Conservation (phyloP, 495 filamentous ascomycete genomes). For the Clohesyomyces aquaticus region DNA sequence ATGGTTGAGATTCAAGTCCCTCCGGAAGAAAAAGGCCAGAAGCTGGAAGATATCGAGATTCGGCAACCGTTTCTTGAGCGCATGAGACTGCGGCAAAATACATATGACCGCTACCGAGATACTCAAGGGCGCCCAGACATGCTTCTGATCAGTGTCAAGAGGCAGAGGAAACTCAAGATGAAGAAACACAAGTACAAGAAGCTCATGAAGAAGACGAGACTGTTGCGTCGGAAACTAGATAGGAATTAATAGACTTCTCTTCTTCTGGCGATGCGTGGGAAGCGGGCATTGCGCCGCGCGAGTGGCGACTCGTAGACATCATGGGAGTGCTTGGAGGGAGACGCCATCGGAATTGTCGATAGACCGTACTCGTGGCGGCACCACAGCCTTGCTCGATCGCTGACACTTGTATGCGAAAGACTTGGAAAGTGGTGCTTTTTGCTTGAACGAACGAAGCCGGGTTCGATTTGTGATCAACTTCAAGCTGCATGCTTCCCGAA, state of each 20-base stretch:
- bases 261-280: neutral
- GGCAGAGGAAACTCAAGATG: constrained; percentile 93
- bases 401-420: neutral
- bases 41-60: constrained; percentile 29
- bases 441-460: constrained; percentile 6
- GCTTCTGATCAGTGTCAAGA: constrained; percentile 73
- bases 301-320: neutral
- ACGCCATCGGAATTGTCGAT: neutral
- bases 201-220: constrained; percentile 89
- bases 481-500: constrained; percentile 5
- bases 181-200: constrained; percentile 99
- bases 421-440: neutral
- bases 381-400: neutral
- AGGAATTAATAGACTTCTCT: constrained; percentile 48
- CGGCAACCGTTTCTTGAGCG: constrained; percentile 47
- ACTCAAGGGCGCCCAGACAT: constrained; percentile 32
- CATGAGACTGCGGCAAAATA: constrained; percentile 42
- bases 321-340: neutral
- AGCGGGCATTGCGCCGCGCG: constrained; percentile 20
- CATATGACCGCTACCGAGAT: constrained; percentile 25
- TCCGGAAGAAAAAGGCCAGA: constrained; percentile 5
- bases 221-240: constrained; percentile 84
- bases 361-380: neutral
- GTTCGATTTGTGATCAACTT: constrained; percentile 29
- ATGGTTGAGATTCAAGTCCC: constrained; percentile 42